These are phyloP conservation scores for Strigomonas culicis DNA, from an alignment of 208 protist species.

Conservation along the genomic window DNA sequence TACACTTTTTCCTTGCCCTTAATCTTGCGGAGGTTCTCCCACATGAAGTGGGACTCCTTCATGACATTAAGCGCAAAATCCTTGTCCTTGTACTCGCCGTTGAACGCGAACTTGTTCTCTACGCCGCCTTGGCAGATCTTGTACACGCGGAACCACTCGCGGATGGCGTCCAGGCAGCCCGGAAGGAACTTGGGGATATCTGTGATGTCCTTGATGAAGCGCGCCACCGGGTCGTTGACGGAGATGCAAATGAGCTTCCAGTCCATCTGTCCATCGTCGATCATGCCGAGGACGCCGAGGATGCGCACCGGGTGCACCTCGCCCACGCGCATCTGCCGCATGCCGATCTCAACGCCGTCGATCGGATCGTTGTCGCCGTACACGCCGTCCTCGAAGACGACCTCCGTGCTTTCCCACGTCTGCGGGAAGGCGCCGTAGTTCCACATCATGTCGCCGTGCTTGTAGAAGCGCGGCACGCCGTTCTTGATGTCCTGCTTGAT, in stretches of 20 bases:
- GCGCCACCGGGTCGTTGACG: conserved; percentile 85
- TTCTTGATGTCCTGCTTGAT: conserved; percentile 97
- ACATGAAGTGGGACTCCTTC: conserved; percentile 91
- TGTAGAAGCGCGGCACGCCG: conserved; percentile 94
- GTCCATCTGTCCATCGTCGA: conserved; percentile 94
- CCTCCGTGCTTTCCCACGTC: conserved; percentile 94
- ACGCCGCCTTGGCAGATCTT: conserved; percentile 92
- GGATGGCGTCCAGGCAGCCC: conserved; percentile 84
- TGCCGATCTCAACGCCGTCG: conserved; percentile 90
- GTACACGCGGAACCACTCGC: conserved; percentile 91
- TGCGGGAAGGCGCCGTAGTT: conserved; percentile 97
- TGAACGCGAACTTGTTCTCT: conserved; percentile 90
- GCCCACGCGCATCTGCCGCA: conserved; percentile 78
- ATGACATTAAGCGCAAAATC: conserved; percentile 82
- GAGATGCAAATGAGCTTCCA: conserved; percentile 94
- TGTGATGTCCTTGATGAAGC: conserved; percentile 87
- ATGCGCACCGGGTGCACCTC: conserved; percentile 83
- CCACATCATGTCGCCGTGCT: conserved; percentile 95
- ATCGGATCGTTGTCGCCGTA: conserved; percentile 92
- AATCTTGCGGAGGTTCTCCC: conserved; percentile 88
- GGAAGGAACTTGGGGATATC: conserved; percentile 89
- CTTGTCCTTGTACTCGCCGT: conserved; percentile 89
- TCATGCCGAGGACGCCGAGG: conserved; percentile 92
- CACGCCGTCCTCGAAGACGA: conserved; percentile 75
- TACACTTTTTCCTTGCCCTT: conserved; percentile 77